phyloP scores from a whole-genome alignment of 1,139 yeast genomes.

The Kodamaea fungicola region DNA sequence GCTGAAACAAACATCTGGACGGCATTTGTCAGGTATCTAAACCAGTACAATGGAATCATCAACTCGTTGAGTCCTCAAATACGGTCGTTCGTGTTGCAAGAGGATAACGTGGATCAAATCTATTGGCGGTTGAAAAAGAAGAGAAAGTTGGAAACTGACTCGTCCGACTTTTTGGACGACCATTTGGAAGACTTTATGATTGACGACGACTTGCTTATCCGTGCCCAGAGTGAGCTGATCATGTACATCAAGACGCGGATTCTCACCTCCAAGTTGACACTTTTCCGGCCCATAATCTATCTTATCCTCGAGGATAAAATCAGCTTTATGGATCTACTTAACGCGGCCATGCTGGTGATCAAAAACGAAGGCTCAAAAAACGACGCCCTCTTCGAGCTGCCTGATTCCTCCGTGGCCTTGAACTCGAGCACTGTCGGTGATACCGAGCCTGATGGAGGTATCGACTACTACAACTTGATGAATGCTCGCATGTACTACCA shows the following conservation, averaged over 20 bases:
- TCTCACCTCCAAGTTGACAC: slow-evolving; percentile 28
- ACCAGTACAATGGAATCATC: slow-evolving; percentile 41
- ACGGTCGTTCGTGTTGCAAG: slow-evolving; percentile 33
- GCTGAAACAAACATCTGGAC: slow-evolving; percentile 24
- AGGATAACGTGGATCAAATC: slow-evolving; percentile 32
- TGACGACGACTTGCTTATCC: slow-evolving; percentile 32
- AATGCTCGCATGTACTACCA: slow-evolving; percentile 30
- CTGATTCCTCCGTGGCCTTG: slow-evolving; percentile 7
- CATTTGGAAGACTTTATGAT: slow-evolving; percentile 31
- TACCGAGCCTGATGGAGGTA: slow-evolving; percentile 13
- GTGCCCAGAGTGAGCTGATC: slow-evolving; percentile 37
- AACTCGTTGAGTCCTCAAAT: slow-evolving; percentile 35
- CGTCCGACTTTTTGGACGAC: slow-evolving; percentile 12
- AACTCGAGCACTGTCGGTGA: slow-evolving; percentile 5
- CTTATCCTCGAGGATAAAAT: slow-evolving; percentile 32
- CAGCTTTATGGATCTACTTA: slow-evolving; percentile 13
- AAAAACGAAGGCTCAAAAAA: slow-evolving; percentile 6
- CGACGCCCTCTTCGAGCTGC: slow-evolving; percentile 5
- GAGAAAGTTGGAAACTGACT: slow-evolving; percentile 12
- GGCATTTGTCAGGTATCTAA: slow-evolving; percentile 31
- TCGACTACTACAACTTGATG: slow-evolving; percentile 25
- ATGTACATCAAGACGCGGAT: slow-evolving; percentile 41
- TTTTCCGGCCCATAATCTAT: slow-evolving; percentile 37
- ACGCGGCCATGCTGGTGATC: slow-evolving; percentile 16
- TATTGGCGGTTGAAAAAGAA: slow-evolving; percentile 27